Evolutionary conservation across 2,329 filamentous ascomycete genomes (phyloP), one percentile per base, ranked within the genome.

Genomic region (Fusarium sp.): DNA sequence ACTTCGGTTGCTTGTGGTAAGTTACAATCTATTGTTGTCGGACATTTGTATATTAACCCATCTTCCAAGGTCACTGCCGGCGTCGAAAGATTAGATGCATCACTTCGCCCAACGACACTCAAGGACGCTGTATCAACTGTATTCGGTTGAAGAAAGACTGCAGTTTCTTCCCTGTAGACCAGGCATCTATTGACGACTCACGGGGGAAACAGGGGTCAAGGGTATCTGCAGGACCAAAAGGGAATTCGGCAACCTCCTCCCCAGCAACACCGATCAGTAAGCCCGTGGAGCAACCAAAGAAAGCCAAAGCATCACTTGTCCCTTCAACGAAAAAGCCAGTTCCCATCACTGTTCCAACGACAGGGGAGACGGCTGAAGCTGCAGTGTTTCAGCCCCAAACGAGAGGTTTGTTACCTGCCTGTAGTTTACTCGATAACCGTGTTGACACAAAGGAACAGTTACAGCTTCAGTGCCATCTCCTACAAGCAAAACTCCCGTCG

Each of bases 1-100:
- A 97, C 94, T 38, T 97, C 95, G 46, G 93, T 98, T 75, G 96
- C 95, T 74, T 98, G 95, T 84, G 92, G 95, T 98, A 88, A 89
- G 95, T 90, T 40, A 20, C 6, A 4, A 18, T 61, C 44, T 40
- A 9, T 15, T 29, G 27, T 14, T 40, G 14, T n/a, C 24, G 3
- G 11, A 25, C 16, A 11, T 49, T 38, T 22, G 25, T 29, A 22
- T 45, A 43, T 63, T 69, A 62, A 65, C 59, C 49, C 27, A 40
- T 12, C 14, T 30, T 42, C 29, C 34, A 60, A 98, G 95, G 92
- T 59, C 94, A 98, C 79, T 98, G 95, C 79, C 92, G 95, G 76
- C 88, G 93, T 78, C 91, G 95, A 74, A 98, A 98, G 82, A 98
- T 98, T 68, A 88, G 95, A 81, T 98, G 95, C 80, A 89, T 97